Conservation (phyloP, 2,329 filamentous ascomycete genomes). For the Diplocarpon rosae region DNA sequence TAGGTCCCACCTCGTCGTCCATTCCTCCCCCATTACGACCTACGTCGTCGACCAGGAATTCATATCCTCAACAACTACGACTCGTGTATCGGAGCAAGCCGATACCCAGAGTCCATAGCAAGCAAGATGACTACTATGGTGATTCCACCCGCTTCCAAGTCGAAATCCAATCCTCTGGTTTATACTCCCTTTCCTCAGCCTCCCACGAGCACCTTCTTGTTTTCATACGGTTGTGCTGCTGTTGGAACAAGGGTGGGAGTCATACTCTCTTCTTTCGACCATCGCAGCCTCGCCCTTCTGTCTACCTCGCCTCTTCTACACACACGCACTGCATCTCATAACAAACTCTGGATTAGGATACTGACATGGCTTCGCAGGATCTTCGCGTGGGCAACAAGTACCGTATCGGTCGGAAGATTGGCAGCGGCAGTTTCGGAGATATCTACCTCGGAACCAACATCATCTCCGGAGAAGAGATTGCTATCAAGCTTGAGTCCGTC, state of each 20-base stretch:
- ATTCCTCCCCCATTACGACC: constrained; percentile 5
- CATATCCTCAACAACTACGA: constrained; percentile 11
- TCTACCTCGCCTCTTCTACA: not conserved
- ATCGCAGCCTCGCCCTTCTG: constrained; percentile 1
- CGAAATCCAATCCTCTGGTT: constrained; percentile 29
- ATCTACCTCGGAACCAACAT: constrained; percentile 99
- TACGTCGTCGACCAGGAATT: constrained; percentile 12
- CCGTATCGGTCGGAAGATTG: constrained; percentile 98
- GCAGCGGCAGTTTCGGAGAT: constrained; percentile 93
- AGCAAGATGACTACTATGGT: constrained; percentile 54
- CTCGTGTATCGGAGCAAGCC: constrained; percentile 24
- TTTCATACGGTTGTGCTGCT: constrained; percentile 15
- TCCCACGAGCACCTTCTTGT: constrained; percentile 25
- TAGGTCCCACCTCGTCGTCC: constrained; percentile 8
- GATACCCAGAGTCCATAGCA: constrained; percentile 28
- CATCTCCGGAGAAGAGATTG: constrained; percentile 98
- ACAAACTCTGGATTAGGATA: constrained; percentile 5
- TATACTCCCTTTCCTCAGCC: constrained; percentile 31
- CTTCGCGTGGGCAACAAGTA: constrained; percentile 99
- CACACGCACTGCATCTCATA: constrained; percentile 1
- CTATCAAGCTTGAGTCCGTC: constrained; percentile 98
- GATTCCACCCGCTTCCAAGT: constrained; percentile 30
- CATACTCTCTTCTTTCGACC: constrained; percentile 3
- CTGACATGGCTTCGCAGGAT: constrained; percentile 51
- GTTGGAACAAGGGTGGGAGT: constrained; percentile 12